phyloP scores from a whole-genome alignment of 2,329 filamentous ascomycete species.

The Colletotrichum chlorophyti region DNA sequence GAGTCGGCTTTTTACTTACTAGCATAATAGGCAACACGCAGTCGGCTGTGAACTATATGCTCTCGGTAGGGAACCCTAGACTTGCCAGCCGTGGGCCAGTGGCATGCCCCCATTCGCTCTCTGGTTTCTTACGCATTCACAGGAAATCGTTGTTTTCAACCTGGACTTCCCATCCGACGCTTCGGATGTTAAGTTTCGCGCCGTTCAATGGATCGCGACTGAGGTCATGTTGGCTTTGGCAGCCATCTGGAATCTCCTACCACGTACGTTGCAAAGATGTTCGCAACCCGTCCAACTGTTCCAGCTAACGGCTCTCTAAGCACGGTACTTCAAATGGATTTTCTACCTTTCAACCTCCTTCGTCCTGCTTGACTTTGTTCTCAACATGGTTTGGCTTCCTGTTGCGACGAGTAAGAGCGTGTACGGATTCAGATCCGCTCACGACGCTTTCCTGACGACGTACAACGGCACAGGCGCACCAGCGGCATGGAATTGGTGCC shows the following conservation, averaged over 20 bases:
- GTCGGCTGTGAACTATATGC: slow-evolving; percentile 58
- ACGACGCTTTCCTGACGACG: slow-evolving; percentile 66
- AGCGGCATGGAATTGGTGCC: slow-evolving; percentile 67
- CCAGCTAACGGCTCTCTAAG: slow-evolving; percentile 33
- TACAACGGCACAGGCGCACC: slow-evolving; percentile 64
- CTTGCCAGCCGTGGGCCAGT: too few species aligned
- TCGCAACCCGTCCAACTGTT: slow-evolving; percentile 29
- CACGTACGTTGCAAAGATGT: slow-evolving; percentile 55
- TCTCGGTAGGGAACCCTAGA: slow-evolving; percentile 48
- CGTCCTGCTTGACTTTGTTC: slow-evolving; percentile 63
- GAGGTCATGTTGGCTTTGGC: slow-evolving; percentile 58
- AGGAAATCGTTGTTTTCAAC: slow-evolving; percentile 65
- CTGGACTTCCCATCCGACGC: slow-evolving; percentile 60
- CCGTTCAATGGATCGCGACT: slow-evolving; percentile 66
- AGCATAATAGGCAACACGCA: slow-evolving; percentile 51
- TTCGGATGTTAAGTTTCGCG: slow-evolving; percentile 61
- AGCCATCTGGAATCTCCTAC: slow-evolving; percentile 55
- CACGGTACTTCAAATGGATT: slow-evolving; percentile 53
- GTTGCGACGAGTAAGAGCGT: slow-evolving; percentile 58
- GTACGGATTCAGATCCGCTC: slow-evolving; percentile 63
- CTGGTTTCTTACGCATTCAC: not conserved
- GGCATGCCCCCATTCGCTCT: too few species aligned
- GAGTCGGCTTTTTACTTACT: not conserved
- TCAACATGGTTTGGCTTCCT: slow-evolving; percentile 68
- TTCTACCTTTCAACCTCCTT: slow-evolving; percentile 57